phyloP scores from a whole-genome alignment of 768 basidiomycete species.

The Mycena epipterygia region DNA sequence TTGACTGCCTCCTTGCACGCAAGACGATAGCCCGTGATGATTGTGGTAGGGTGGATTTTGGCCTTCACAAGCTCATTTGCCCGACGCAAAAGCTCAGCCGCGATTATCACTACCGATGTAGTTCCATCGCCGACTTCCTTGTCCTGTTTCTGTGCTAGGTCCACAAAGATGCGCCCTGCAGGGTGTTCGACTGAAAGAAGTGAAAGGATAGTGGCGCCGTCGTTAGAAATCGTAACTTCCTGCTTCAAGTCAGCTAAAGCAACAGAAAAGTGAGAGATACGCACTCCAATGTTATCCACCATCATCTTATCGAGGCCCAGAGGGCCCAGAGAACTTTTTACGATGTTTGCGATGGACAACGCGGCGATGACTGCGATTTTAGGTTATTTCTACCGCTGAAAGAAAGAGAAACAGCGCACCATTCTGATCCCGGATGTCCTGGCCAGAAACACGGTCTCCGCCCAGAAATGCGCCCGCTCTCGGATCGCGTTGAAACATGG shows the following conservation, averaged over 20 bases:
- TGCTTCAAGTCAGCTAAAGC: slow-evolving; percentile 47
- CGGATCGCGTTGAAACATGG: slow-evolving; percentile 93
- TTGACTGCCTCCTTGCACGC: slow-evolving; percentile 98
- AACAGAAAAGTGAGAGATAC: slow-evolving; percentile 46
- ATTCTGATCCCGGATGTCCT: slow-evolving; percentile 98
- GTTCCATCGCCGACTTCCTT: slow-evolving; percentile 99
- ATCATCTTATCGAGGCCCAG: slow-evolving; percentile 97
- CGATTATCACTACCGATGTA: slow-evolving; percentile 97
- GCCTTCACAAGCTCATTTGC: slow-evolving; percentile 98
- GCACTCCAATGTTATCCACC: slow-evolving; percentile 96
- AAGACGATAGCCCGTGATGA: slow-evolving; percentile 97
- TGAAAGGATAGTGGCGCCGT: slow-evolving; percentile 98
- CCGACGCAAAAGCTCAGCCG: slow-evolving; percentile 95
- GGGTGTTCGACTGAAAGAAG: slow-evolving; percentile 96
- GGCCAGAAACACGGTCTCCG: slow-evolving; percentile 93
- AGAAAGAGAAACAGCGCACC: slow-evolving; percentile 61
- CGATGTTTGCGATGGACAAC: slow-evolving; percentile 95
- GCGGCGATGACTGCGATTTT: slow-evolving; percentile 86
- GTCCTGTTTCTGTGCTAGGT: slow-evolving; percentile 99
- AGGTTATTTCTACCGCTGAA: not conserved
- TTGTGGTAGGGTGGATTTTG: slow-evolving; percentile 98
- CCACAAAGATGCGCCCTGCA: slow-evolving; percentile 96
- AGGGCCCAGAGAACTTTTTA: slow-evolving; percentile 96
- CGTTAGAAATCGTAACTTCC: slow-evolving; percentile 99
- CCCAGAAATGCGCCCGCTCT: slow-evolving; percentile 93